Evolutionary conservation across 1,284 basidiomycete species (phyloP).

Genomic region (Pterulicium gracile): DNA sequence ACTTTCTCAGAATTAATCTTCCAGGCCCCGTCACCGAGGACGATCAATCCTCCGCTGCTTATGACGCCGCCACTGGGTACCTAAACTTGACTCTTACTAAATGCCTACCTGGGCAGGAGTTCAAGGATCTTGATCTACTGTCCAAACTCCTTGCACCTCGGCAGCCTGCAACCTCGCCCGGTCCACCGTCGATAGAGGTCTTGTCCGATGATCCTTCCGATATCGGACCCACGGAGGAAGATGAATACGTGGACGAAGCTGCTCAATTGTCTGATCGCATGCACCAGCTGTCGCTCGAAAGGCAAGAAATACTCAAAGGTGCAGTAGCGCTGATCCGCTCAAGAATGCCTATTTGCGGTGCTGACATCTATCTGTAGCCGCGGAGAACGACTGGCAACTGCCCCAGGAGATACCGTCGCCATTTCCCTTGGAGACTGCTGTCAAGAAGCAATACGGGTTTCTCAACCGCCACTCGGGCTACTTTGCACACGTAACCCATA

Average conservation of each 20-base stretch:
- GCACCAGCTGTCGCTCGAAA: constrained; percentile 36
- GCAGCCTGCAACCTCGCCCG: constrained; percentile 22
- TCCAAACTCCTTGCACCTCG: constrained; percentile 64
- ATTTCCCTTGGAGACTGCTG: constrained; percentile 26
- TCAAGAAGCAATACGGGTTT: constrained; percentile 57
- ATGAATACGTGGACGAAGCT: constrained; percentile 31
- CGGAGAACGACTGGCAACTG: constrained; percentile 67
- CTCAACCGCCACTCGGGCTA: constrained; percentile 62
- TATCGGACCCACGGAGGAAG: constrained; percentile 12
- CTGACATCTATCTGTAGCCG: constrained; percentile 32
- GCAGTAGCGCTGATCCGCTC: constrained; percentile 7
- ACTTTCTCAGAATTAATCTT: constrained; percentile 71
- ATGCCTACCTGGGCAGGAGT: constrained; percentile 48
- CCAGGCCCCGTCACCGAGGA: constrained; percentile 54
- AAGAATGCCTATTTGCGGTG: constrained; percentile 7
- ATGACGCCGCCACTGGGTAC: constrained; percentile 63
- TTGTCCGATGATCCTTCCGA: constrained; percentile 28
- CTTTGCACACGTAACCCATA: constrained; percentile 56
- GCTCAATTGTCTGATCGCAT: constrained; percentile 26
- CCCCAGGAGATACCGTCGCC: constrained; percentile 45
- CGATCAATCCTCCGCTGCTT: constrained; percentile 55
- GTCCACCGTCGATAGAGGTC: constrained; percentile 53
- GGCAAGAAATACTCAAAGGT: constrained; percentile 54
- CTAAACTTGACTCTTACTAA: constrained; percentile 65
- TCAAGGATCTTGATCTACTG: constrained; percentile 66